Evolutionary conservation across 805 yeast genomes (phyloP).

Genomic region (Saccharomyces eubayanus): DNA sequence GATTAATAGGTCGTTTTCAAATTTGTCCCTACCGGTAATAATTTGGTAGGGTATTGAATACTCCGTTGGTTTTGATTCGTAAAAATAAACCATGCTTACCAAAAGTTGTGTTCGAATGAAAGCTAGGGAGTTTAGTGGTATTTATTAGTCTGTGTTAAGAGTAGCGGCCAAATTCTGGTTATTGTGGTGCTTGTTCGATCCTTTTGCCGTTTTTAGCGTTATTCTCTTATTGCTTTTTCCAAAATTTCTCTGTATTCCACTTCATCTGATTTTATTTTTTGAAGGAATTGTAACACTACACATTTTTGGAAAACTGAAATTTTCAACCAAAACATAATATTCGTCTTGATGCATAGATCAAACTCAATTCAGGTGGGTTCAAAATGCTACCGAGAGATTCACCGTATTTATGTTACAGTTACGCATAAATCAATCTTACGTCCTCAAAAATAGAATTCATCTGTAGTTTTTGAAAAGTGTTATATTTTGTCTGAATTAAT

Average conservation of each 20-base stretch:
- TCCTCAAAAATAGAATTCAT: neutral
- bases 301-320: too few species aligned
- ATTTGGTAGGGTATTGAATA: conserved; percentile 13
- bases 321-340: too few species aligned
- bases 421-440: neutral
- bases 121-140: neutral
- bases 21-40: conserved; percentile 63
- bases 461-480: neutral
- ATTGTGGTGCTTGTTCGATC: too few species aligned
- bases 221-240: too few species aligned
- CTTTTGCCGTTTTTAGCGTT: too few species aligned
- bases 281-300: too few species aligned
- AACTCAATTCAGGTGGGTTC: too few species aligned
- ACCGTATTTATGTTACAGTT: neutral
- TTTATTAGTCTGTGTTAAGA: neutral
- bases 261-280: too few species aligned
- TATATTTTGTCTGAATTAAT: neutral
- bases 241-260: too few species aligned
- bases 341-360: too few species aligned
- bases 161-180: too few species aligned
- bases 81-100: conserved; percentile 23
- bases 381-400: too few species aligned
- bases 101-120: neutral
- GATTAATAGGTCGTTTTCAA: conserved; percentile 56
- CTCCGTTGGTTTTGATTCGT: conserved; percentile 19